Evolutionary conservation across 257 asterid species (phyloP).

Genomic region (Ehretia macrophylla): DNA sequence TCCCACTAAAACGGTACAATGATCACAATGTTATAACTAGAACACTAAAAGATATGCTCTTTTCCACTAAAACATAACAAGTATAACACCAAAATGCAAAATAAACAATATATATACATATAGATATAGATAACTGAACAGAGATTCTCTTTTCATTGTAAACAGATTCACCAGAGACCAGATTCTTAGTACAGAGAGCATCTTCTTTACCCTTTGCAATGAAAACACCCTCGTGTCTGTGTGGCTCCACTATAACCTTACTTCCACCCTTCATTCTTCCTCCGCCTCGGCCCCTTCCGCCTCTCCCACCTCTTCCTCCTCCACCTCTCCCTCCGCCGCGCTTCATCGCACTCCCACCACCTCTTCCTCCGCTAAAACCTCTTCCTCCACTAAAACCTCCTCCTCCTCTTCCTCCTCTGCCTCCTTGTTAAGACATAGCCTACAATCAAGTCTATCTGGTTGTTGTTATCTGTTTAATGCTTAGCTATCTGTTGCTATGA

Average conservation of each 20-base stretch:
- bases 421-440: too few relatives aligned
- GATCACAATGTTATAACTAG: too few relatives aligned
- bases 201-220: conserved; percentile 92
- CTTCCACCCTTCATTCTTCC: conserved; percentile 79
- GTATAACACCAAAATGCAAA: too few relatives aligned
- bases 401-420: conserved; percentile 34
- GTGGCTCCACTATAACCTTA: conserved; percentile 82
- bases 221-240: conserved; percentile 84
- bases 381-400: conserved; percentile 62
- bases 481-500: too few relatives aligned
- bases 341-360: conserved; percentile 13
- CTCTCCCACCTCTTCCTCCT: conserved; percentile 38
- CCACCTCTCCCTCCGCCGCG: conserved; percentile 43
- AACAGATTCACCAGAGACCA: conserved; percentile 94
- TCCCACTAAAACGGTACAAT: too few relatives aligned
- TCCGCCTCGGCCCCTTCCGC: conserved; percentile 44
- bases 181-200: conserved; percentile 82
- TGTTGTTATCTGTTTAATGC: too few relatives aligned
- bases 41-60: too few relatives aligned
- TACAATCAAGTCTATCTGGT: too few relatives aligned
- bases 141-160: conserved; percentile 83
- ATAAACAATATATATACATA: neutral
- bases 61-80: neutral
- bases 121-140: conserved; percentile 50
- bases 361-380: conserved; percentile 31